Percentiles rank a stretch among this genome's conserved stretches.
Evolutionary conservation across 2,329 filamentous ascomycete species (phyloP).

Genomic region (Trematosphaeria pertusa): DNA sequence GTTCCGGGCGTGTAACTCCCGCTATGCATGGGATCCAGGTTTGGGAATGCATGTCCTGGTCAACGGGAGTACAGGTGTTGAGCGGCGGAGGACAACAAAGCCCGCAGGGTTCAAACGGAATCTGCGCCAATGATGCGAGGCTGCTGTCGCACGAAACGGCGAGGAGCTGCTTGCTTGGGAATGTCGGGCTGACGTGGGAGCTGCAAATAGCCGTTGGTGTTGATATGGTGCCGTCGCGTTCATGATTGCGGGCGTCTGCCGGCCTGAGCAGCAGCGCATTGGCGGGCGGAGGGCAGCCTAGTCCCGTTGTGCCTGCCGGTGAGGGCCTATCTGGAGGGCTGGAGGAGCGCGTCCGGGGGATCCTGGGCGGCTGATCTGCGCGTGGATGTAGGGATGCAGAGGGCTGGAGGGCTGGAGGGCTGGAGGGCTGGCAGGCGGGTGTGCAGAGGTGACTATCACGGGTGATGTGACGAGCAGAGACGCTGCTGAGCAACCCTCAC

Average conservation of each 20-base stretch:
- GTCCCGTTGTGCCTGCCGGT: conserved; percentile 10
- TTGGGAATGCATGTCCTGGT: conserved; percentile 5
- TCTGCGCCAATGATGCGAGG: conserved; percentile 15
- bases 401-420: background rate
- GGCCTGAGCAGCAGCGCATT: background rate
- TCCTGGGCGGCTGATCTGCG: conserved; percentile 17
- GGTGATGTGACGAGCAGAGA: background rate
- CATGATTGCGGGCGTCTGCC: conserved; percentile 2
- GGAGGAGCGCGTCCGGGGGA: conserved; percentile 3
- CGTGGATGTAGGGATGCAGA: conserved; percentile 18
- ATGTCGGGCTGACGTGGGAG: conserved; percentile 18
- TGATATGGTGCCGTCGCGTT: conserved; percentile 7
- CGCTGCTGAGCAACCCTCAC: no score
- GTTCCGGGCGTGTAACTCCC: background rate
- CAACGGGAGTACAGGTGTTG: conserved; percentile 4
- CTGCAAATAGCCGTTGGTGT: conserved; percentile 21
- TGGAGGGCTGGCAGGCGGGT: no score
- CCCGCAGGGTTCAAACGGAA: background rate
- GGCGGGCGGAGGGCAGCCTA: background rate
- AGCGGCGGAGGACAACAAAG: conserved; percentile 1
- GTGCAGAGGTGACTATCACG: no score
- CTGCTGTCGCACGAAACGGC: conserved; percentile 14
- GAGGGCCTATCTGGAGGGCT: conserved; percentile 6
- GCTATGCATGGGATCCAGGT: conserved; percentile 1
- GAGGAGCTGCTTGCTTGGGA: conserved; percentile 3